Base-by-base conservation (phyloP, 129 eudicot genomes). In the Kitagawia praeruptora region DNA sequence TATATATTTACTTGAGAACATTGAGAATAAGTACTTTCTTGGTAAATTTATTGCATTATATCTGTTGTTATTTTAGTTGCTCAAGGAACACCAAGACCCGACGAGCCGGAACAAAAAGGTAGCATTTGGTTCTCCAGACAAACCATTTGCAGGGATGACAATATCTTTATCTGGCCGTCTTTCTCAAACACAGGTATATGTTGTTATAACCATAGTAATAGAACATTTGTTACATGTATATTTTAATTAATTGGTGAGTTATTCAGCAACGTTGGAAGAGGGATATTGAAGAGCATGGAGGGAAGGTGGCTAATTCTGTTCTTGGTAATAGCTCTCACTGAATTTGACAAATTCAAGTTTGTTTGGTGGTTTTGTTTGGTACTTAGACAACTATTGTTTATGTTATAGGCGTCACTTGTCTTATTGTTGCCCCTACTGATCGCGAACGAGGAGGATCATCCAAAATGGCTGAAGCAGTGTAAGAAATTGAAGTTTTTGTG, bases 391-490 rank as follows among this genome's bases (percentile, higher is more conserved):
- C 15, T 61, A 61, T 15, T 77, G 40, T 2, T 12, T 3, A 34
- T 15, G 1, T 61, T 83, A 58, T 79, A 93, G 98, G 98, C 34
- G 96, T 78, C 15, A 87, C 87, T 28, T 95, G 98, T 63, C 70
- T 95, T 53, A 92, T 95, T 12, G 89, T 85, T 4, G 75, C 97
- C 49, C 88, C 96, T 2, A 79, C 89, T 18, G 98, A 95, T 75
- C 58, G 96, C 16, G 91, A 92, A 21, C 89, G 92, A 54, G 98
- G 97, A 42, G 98, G 98, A 40, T 91, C 98, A 7, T 85, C 96
- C 0, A 94, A 94, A 87, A 81, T 92, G 48, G 79, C 89, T 40
- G 98, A 95, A 81, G 98, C 98, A 78, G 46, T 92, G 98, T 95
- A 10, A 83, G 96, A 83, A 48, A 39, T 47, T 73, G 2, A 18